Conservation (phyloP, 768 basidiomycete species). For the Russula emetica region DNA sequence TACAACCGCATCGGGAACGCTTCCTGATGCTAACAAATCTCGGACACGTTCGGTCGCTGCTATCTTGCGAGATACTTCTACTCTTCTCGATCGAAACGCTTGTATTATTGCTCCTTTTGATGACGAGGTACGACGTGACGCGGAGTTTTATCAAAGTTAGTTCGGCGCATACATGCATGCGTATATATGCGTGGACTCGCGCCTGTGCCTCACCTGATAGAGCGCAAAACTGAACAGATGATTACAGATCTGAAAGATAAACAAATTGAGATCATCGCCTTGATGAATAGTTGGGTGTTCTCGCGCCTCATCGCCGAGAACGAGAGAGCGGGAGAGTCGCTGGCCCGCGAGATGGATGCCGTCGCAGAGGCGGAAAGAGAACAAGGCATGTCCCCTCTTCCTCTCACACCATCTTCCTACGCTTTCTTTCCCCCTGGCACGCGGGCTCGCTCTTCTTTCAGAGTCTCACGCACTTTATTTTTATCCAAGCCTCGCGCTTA, state of each 20-base stretch:
- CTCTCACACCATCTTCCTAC: neutral
- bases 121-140: constrained; percentile 35
- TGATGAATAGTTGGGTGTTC: constrained; percentile 25
- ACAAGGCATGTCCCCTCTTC: constrained; percentile 27
- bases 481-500: neutral
- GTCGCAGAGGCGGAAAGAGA: constrained; percentile 25
- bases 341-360: constrained; percentile 25
- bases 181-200: constrained; percentile 24
- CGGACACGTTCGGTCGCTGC: constrained; percentile 16
- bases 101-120: constrained; percentile 37
- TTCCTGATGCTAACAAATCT: constrained; percentile 2
- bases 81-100: constrained; percentile 33
- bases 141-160: constrained; percentile 37
- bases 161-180: constrained; percentile 27
- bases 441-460: neutral
- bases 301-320: constrained; percentile 25
- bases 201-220: neutral
- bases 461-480: neutral
- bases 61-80: constrained; percentile 19
- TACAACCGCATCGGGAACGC: neutral
- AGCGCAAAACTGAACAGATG: neutral
- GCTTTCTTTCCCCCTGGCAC: constrained; percentile 10
- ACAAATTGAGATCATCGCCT: constrained; percentile 20
- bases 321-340: constrained; percentile 18
- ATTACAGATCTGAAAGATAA: constrained; percentile 23